Conservation (phyloP, 108 stramenopile genomes). For the Conticribra weissflogii region DNA sequence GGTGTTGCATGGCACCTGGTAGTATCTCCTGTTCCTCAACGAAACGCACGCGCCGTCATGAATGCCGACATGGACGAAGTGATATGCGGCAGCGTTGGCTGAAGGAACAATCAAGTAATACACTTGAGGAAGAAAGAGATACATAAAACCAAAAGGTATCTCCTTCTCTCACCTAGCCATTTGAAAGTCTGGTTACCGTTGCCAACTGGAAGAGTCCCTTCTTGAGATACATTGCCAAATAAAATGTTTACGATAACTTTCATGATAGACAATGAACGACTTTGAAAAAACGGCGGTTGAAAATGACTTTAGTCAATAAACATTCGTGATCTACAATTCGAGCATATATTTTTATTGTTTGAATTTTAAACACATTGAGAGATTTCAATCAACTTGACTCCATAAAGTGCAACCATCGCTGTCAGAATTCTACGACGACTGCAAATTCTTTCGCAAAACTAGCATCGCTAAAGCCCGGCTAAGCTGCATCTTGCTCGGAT, state of each 20-base stretch:
- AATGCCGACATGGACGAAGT: constrained; percentile 3
- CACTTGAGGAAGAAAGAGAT: neutral
- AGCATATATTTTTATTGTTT: too few relatives aligned
- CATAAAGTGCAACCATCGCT: too few relatives aligned
- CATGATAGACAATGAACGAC: too few relatives aligned
- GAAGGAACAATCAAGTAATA: neutral
- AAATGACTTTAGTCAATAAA: too few relatives aligned
- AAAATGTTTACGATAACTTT: constrained; percentile 8
- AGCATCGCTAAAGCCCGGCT: constrained; percentile 14
- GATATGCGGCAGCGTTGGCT: constrained; percentile 6
- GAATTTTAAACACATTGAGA: too few relatives aligned
- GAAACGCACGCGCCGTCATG: neutral
- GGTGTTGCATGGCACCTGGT: constrained; percentile 6
- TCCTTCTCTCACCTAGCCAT: constrained; percentile 20
- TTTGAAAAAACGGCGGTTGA: too few relatives aligned
- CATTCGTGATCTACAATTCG: too few relatives aligned
- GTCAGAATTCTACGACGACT: neutral
- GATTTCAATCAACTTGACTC: too few relatives aligned
- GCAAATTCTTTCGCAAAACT: constrained; percentile 21
- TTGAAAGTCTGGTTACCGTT: constrained; percentile 22
- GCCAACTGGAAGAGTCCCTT: constrained; percentile 18
- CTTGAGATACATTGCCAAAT: constrained; percentile 10
- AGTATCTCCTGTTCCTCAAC: neutral
- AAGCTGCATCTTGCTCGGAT: constrained; percentile 10
- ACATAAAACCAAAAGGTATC: neutral